These are phyloP conservation scores for Stentor roeselii DNA, from an alignment of 73 alveolate species.

Conservation along the genomic window DNA sequence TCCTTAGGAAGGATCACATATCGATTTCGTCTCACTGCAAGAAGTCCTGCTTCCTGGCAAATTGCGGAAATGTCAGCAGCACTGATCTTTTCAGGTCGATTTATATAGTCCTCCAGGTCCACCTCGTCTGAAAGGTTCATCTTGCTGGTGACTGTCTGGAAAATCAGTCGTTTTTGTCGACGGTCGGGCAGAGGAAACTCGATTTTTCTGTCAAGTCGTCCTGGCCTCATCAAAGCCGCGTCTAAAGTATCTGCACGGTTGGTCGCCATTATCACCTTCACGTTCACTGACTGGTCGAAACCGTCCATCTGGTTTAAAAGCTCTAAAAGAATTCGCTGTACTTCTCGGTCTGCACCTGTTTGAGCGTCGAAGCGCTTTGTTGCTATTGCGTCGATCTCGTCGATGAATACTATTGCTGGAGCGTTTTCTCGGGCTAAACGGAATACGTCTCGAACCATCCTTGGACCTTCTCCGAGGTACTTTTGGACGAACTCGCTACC, in stretches of 20 bases:
- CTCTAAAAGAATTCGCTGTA: slow-evolving; percentile 95
- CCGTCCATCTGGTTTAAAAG: slow-evolving; percentile 98
- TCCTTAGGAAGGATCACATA: slow-evolving; percentile 96
- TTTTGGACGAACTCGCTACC: slow-evolving; percentile 99
- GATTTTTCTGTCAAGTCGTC: slow-evolving; percentile 90
- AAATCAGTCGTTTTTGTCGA: slow-evolving; percentile 94
- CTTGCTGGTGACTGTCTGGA: slow-evolving; percentile 93
- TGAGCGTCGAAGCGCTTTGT: slow-evolving; percentile 93
- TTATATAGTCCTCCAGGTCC: slow-evolving; percentile 95
- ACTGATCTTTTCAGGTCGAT: slow-evolving; percentile 96
- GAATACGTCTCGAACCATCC: slow-evolving; percentile 99
- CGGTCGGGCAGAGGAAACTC: slow-evolving; percentile 99
- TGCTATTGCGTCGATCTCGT: slow-evolving; percentile 98
- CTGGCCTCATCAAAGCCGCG: slow-evolving; percentile 98
- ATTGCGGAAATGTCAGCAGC: slow-evolving; percentile 98
- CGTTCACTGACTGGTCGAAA: slow-evolving; percentile 88
- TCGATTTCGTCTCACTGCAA: slow-evolving; percentile 94
- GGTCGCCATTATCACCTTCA: slow-evolving; percentile 96
- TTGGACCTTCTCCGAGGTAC: slow-evolving; percentile 99
- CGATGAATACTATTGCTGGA: slow-evolving; percentile 99
- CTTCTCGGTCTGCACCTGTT: slow-evolving; percentile 96
- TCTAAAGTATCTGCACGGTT: slow-evolving; percentile 97
- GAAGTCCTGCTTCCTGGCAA: slow-evolving; percentile 98
- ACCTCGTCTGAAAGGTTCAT: slow-evolving; percentile 98
- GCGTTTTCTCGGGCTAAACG: slow-evolving; percentile 98